Evolutionary conservation across 2,329 filamentous ascomycete species (phyloP).

Genomic region (Fusarium tanahbumbuense): DNA sequence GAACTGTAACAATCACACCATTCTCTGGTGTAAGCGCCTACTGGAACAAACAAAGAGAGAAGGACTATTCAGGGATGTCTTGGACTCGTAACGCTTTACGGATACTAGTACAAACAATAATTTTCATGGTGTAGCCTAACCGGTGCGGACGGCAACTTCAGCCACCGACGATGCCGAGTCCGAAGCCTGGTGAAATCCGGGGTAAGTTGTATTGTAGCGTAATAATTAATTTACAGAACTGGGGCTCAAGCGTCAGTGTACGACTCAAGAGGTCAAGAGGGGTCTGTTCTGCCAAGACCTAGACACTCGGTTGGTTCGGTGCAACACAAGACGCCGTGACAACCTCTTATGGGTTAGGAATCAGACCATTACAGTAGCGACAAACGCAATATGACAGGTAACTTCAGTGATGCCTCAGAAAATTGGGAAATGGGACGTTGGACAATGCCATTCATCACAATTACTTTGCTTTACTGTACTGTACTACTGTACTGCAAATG

Average conservation of each 20-base stretch:
- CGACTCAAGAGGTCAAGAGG: neutral
- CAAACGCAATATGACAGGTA: constrained; percentile 29
- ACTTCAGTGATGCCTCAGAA: constrained; percentile 10
- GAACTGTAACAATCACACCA: constrained; percentile 24
- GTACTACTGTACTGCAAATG: neutral
- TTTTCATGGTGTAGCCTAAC: constrained; percentile 20
- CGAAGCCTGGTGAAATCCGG: constrained; percentile 33
- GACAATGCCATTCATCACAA: constrained; percentile 8
- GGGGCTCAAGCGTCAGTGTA: neutral
- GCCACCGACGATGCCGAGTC: constrained; percentile 25
- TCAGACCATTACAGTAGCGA: constrained; percentile 5
- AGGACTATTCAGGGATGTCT: neutral
- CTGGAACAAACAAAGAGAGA: constrained; percentile 9
- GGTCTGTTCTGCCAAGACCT: constrained; percentile 5
- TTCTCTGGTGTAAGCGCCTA: constrained; percentile 6
- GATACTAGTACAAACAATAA: neutral
- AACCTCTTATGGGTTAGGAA: constrained; percentile 11
- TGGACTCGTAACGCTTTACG: constrained; percentile 1
- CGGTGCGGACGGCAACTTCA: neutral
- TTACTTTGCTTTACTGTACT: neutral
- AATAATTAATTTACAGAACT: constrained; percentile 5
- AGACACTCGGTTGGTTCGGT: constrained; percentile 9
- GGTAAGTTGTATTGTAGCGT: constrained; percentile 12
- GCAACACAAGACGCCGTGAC: constrained; percentile 24
- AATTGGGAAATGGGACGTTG: constrained; percentile 6